Evolutionary conservation across 2,329 filamentous ascomycete species (phyloP).

Genomic region (Aspergillus sp.): DNA sequence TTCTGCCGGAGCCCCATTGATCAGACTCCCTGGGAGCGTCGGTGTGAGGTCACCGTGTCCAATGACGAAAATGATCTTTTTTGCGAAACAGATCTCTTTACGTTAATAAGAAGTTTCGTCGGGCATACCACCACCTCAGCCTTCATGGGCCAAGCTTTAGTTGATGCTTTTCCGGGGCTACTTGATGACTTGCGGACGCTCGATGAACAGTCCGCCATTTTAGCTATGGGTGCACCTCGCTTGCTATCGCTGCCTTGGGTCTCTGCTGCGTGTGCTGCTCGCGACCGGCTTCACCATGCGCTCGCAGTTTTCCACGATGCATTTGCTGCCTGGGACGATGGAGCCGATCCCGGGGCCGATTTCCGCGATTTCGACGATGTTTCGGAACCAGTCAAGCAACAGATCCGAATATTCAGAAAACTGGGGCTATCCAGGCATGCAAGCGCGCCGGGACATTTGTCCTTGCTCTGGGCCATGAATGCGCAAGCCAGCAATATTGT

Average conservation of each 20-base stretch:
- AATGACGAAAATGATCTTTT: constrained; percentile 32
- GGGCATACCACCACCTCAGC: constrained; percentile 40
- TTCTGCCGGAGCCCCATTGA: constrained; percentile 53
- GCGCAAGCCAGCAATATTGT: constrained; percentile 44
- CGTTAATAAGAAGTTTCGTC: constrained; percentile 49
- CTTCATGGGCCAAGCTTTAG: constrained; percentile 44
- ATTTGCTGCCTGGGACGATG: constrained; percentile 34
- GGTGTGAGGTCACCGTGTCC: constrained; percentile 34
- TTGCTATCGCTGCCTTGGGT: constrained; percentile 46
- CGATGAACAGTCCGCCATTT: constrained; percentile 44
- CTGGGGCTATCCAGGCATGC: constrained; percentile 27
- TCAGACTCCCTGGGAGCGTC: constrained; percentile 53
- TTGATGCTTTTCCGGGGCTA: constrained; percentile 44
- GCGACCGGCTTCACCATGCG: constrained; percentile 32
- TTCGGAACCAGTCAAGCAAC: constrained; percentile 35
- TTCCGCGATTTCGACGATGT: constrained; percentile 43
- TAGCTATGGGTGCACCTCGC: constrained; percentile 47
- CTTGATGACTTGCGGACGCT: constrained; percentile 48
- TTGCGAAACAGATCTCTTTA: constrained; percentile 44
- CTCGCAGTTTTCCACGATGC: constrained; percentile 36
- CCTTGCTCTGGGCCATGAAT: constrained; percentile 47
- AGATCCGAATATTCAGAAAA: constrained; percentile 33
- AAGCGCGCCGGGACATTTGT: constrained; percentile 36
- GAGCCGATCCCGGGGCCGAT: constrained; percentile 32
- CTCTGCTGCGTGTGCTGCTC: constrained; percentile 39